Percentiles rank a stretch among this genome's conserved stretches.
Conservation (phyloP, 164 flowering plant genomes). For the Nymphaea colorata region DNA sequence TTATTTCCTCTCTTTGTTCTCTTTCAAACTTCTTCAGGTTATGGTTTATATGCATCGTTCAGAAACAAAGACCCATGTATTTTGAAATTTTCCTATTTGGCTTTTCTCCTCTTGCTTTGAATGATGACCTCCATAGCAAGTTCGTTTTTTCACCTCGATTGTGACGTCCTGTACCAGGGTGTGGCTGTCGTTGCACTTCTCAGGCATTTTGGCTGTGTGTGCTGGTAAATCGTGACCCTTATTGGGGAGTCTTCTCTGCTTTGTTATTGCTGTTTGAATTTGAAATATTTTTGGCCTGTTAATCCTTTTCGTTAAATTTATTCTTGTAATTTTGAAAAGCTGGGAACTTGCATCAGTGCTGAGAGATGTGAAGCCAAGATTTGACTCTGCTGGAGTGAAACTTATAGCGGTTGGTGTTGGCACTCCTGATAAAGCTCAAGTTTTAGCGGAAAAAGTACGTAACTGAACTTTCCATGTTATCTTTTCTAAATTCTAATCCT, state of each 20-base stretch:
- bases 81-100: too few relatives aligned
- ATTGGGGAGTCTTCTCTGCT: background rate
- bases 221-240: slow-evolving; percentile 45
- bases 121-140: too few relatives aligned
- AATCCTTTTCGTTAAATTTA: background rate
- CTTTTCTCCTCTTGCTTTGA: too few relatives aligned
- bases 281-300: background rate
- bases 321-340: slow-evolving; percentile 18
- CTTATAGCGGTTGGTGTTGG: slow-evolving; percentile 91
- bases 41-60: too few relatives aligned
- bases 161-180: slow-evolving; percentile 32
- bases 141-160: too few relatives aligned
- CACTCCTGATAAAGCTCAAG: slow-evolving; percentile 69
- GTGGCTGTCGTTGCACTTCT: slow-evolving; percentile 83
- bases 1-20: too few relatives aligned
- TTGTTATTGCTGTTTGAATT: background rate
- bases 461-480: background rate
- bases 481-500: too few relatives aligned
- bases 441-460: slow-evolving; percentile 66
- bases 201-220: slow-evolving; percentile 89
- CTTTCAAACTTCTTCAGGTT: too few relatives aligned
- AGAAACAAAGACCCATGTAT: too few relatives aligned
- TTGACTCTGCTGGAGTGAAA: slow-evolving; percentile 79
- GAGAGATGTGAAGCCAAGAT: slow-evolving; percentile 51
- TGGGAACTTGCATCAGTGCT: slow-evolving; percentile 84